A percentile compares a stretch with the other conserved stretches of the same genome.
phyloP scores from a whole-genome alignment of 345 rosid species.

The Hibiscus syriacus region DNA sequence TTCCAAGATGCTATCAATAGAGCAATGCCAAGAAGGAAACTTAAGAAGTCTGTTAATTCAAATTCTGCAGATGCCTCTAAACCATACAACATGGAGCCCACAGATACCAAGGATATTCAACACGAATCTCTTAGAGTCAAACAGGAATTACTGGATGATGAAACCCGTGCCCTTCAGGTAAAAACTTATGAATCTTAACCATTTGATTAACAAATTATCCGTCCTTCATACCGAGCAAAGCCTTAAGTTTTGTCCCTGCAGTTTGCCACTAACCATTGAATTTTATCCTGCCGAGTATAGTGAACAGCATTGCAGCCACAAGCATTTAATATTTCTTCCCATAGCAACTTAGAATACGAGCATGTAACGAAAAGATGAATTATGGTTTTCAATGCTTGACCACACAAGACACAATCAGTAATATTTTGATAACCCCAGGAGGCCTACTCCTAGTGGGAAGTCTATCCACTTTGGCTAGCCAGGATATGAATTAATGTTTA shows the following conservation, averaged over 20 bases:
- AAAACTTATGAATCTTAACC: too few relatives aligned
- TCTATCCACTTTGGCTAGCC: neutral
- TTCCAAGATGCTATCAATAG: constrained; percentile 74
- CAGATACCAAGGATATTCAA: constrained; percentile 41
- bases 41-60: constrained; percentile 34
- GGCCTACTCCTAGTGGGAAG: neutral
- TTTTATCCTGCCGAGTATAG: neutral
- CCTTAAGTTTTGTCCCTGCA: neutral
- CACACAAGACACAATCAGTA: neutral
- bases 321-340: neutral
- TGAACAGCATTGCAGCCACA: neutral
- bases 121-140: constrained; percentile 50
- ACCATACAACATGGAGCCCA: constrained; percentile 26
- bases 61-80: constrained; percentile 30
- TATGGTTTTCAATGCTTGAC: neutral
- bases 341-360: neutral
- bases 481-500: too few relatives aligned
- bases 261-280: neutral
- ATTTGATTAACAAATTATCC: too few relatives aligned
- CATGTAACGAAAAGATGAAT: neutral
- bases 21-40: constrained; percentile 74
- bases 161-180: constrained; percentile 93
- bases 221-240: too few relatives aligned
- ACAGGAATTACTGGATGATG: constrained; percentile 76
- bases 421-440: neutral